Percentiles rank a stretch among this genome's conserved stretches.
Conservation (phyloP, 2,329 filamentous ascomycete genomes). For the Beauveria medogensis region DNA sequence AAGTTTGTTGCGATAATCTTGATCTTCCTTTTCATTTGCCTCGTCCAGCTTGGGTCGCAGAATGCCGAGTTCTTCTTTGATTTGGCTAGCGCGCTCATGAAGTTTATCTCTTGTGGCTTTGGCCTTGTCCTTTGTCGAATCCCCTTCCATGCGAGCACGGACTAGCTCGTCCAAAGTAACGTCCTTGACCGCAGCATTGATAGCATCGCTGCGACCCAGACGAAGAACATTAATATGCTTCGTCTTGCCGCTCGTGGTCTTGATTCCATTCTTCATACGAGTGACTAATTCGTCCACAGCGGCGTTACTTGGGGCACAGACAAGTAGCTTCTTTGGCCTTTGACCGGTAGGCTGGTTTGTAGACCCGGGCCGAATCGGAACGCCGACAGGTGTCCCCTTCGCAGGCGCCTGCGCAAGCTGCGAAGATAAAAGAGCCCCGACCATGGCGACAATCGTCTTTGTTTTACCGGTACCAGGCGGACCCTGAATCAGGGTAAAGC, state of each 20-base stretch:
- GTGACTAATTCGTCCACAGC: constrained; percentile 94
- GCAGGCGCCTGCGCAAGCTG: constrained; percentile 27
- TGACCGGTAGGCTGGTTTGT: neutral
- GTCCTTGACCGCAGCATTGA: constrained; percentile 81
- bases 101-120: constrained; percentile 50
- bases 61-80: constrained; percentile 67
- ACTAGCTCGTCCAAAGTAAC: constrained; percentile 93
- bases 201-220: constrained; percentile 82
- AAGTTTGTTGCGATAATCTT: constrained; percentile 42
- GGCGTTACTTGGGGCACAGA: constrained; percentile 97
- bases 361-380: constrained; percentile 20
- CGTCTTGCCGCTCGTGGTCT: constrained; percentile 61
- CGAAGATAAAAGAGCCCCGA: constrained; percentile 61
- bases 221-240: constrained; percentile 82
- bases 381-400: constrained; percentile 25
- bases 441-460: constrained; percentile 95
- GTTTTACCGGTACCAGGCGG: constrained; percentile 97
- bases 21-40: constrained; percentile 48
- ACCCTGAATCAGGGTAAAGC: constrained; percentile 91
- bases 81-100: constrained; percentile 55
- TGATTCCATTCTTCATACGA: constrained; percentile 81
- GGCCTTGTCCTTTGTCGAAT: constrained; percentile 49
- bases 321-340: constrained; percentile 72
- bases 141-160: constrained; percentile 58
- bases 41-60: constrained; percentile 66